Base-by-base conservation (phyloP, 2,329 filamentous ascomycete genomes). In the Epichloe uncinata region DNA sequence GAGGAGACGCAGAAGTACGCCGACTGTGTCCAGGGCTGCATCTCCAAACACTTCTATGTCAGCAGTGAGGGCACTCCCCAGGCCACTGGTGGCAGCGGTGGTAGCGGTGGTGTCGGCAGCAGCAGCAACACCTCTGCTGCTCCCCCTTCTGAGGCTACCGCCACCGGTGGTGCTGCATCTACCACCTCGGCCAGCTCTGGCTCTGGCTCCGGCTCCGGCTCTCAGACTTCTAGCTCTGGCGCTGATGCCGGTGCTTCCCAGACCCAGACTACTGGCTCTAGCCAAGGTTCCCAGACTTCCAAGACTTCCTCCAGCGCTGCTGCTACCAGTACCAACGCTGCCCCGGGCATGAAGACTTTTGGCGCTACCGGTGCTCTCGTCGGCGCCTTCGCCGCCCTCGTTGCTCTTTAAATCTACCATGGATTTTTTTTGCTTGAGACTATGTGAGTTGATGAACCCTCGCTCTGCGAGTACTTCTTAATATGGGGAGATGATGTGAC, bases 1-100 rank as follows among this genome's bases (percentile, higher is more conserved):
- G 63, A 73, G 50, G 71, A 75, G 50, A 83, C 77, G 59, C 56
- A 70, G 6, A 69, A 67, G 52, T 85, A 78, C 67, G 55, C 55
- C 47, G 48, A 62, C 20, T 79, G 76, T 58, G 57, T 69, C 30
- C 38, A 65, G 45, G 53, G 38, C 45, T 81, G 77, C 67, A 72
- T 79, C 58, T 51, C 52, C 53, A 30, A 72, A 49, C 66, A 74
- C 72, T 80, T 69, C 64, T 77, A 61, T 65, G 67, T 66, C 55
- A 55, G 61, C 33, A 60, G 64, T 12, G 60, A 58, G 30, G 70
- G 70, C 50, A 70, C 69, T 38, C 68, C 72, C 49, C 53, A 61
- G 53, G 53, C 64, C 33, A 69, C 67, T 22, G 63, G 57, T 38
- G 61, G 52, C 35, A 47, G 44, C 26, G 7, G 33, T 7, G 18